These are phyloP conservation scores for Pichia ethanolica DNA, from an alignment of 805 yeast species.

Conservation along the genomic window DNA sequence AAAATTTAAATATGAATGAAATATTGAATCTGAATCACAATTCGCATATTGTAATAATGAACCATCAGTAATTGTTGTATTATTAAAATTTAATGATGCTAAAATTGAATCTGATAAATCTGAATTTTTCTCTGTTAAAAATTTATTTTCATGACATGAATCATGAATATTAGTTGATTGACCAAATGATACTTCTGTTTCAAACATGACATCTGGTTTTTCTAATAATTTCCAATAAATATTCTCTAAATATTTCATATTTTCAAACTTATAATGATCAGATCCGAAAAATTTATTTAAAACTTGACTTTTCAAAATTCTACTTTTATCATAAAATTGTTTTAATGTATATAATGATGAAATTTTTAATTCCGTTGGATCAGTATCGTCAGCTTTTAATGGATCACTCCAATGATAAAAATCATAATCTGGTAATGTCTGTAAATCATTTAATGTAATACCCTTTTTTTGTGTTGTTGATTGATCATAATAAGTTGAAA, in stretches of 20 bases:
- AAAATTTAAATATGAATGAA: slow-evolving; percentile 39
- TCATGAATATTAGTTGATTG: slow-evolving; percentile 33
- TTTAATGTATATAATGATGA: slow-evolving; percentile 48
- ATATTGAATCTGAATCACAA: slow-evolving; percentile 35
- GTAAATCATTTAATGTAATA: slow-evolving; percentile 27
- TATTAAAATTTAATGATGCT: slow-evolving; percentile 53
- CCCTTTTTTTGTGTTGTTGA: slow-evolving; percentile 37
- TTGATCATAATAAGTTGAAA: slow-evolving; percentile 41
- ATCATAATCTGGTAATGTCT: slow-evolving; percentile 35
- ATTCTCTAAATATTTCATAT: slow-evolving; percentile 28
- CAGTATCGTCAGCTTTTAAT: slow-evolving; percentile 29
- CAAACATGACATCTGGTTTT: slow-evolving; percentile 24
- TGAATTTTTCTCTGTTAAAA: slow-evolving; percentile 10
- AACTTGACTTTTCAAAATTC: slow-evolving; percentile 30
- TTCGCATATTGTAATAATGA: slow-evolving; percentile 42
- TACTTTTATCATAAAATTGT: slow-evolving; percentile 53
- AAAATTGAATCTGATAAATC: slow-evolving; percentile 7
- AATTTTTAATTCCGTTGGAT: slow-evolving; percentile 31
- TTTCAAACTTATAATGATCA: slow-evolving; percentile 9
- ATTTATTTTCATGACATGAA: slow-evolving; percentile 28
- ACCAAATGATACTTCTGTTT: slow-evolving; percentile 30
- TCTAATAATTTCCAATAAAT: slow-evolving; percentile 37
- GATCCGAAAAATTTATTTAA: slow-evolving; percentile 12
- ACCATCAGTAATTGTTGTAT: slow-evolving; percentile 41
- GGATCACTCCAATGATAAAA: slow-evolving; percentile 38